Base-by-base conservation (phyloP, 805 yeast species). In the Schizosaccharomyces osmophilus region DNA sequence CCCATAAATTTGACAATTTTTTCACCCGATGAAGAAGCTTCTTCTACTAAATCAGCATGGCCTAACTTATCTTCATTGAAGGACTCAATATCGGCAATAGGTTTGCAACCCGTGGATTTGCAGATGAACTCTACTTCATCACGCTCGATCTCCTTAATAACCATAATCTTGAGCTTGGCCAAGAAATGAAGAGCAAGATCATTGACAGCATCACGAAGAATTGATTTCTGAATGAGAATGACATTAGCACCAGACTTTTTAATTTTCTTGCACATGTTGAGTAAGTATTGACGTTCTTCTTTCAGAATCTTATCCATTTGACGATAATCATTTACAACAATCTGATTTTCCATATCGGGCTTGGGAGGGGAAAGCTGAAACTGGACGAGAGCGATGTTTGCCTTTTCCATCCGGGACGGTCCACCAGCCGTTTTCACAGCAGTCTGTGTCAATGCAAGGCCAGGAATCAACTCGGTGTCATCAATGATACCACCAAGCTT, bases 251-350 rank as follows among this genome's bases (percentile, higher is more conserved):
- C 93, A 66, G 97, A 84, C 78, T 93, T 93, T 71, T 94, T 93
- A 74, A 93, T 87, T 71, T 87, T 87, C 74, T 93, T 93, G 77
- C 96, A 89, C 71, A 93, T 85, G 72, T 90, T 90, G 70, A 93
- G 79, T 69, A 93, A 75, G 71, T 93, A 93, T 36, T 95, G 93
- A 71, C 99, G 83, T 77, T 93, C 98, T 74, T 93, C 99, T 71
- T 94, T 93, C 70, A 93, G 78, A 67, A 93, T 93, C 75, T 90
- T 93, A 74, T 93, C 99, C 99, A 93, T 93, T 74, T 93, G 98
- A 73, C 98, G 82, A 76, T 93, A 93, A 73, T 93, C 99, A 70
- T 86, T 93, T 62, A 93, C 97, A 63, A 93, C 95, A 60, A 93
- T 90, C 70, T 89, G 90, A 73, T 93, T 93, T 75, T 93, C 98